These are phyloP conservation scores for Coemansia sp. DNA, from an alignment of 192 early-diverging fungal species.

Conservation along the genomic window DNA sequence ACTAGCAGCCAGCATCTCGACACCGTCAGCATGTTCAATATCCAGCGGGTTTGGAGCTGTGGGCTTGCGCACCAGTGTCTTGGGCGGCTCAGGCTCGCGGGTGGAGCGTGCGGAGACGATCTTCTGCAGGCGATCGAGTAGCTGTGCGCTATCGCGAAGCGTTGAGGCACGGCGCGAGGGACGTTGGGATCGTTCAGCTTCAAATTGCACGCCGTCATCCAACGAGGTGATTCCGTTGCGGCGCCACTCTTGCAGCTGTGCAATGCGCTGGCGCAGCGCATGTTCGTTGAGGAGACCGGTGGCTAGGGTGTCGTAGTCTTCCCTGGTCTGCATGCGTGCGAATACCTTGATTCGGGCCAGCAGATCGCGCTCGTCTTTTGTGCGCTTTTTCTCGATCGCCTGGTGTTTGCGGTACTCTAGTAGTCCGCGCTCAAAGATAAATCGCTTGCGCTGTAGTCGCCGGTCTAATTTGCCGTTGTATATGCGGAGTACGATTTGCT, in stretches of 20 bases:
- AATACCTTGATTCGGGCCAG: slow-evolving; percentile 79
- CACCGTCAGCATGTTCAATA: slow-evolving; percentile 79
- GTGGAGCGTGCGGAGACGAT: slow-evolving; percentile 33
- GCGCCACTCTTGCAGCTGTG: slow-evolving; percentile 86
- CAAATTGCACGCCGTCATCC: slow-evolving; percentile 75
- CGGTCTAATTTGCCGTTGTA: slow-evolving; percentile 89
- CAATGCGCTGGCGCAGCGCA: slow-evolving; percentile 75
- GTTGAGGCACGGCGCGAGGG: slow-evolving; percentile 53
- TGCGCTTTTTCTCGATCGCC: slow-evolving; percentile 76
- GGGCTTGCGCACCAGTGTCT: slow-evolving; percentile 27
- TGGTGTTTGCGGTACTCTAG: slow-evolving; percentile 86
- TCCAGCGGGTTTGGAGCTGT: slow-evolving; percentile 61
- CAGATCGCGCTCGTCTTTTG: slow-evolving; percentile 89
- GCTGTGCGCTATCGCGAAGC: slow-evolving; percentile 48
- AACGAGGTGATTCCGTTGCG: slow-evolving; percentile 84
- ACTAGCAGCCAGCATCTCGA: slow-evolving; percentile 77
- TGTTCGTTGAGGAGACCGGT: slow-evolving; percentile 75
- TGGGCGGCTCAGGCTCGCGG: slow-evolving; percentile 17
- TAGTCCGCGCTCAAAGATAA: slow-evolving; percentile 88
- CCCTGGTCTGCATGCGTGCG: slow-evolving; percentile 79
- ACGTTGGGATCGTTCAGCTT: slow-evolving; percentile 63
- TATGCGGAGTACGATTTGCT: slow-evolving; percentile 87
- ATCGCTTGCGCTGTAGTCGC: slow-evolving; percentile 78
- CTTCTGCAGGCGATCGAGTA: slow-evolving; percentile 48
- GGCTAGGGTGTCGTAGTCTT: slow-evolving; percentile 80